Conservation (phyloP, 1,139 yeast species). For the Kodamaea arcana region DNA sequence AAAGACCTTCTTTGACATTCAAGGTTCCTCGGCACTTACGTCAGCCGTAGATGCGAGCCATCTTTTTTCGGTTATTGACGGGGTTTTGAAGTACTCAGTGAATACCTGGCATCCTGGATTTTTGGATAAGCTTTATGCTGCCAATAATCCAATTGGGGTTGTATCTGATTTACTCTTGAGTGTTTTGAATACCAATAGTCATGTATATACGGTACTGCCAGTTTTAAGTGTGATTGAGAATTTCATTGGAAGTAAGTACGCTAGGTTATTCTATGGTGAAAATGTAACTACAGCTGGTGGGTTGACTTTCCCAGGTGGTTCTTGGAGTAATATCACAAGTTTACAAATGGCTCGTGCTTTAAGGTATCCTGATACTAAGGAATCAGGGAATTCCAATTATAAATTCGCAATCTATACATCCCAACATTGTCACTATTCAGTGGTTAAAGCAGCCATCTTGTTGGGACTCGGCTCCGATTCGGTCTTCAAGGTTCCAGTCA, state of each 20-base stretch:
- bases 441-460: conserved; percentile 77
- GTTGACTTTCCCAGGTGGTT: conserved; percentile 81
- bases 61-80: conserved; percentile 45
- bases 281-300: conserved; percentile 63
- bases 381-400: conserved; percentile 49
- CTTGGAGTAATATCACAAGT: conserved; percentile 81
- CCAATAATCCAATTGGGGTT: conserved; percentile 81
- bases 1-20: conserved; percentile 15
- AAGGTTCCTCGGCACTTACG: conserved; percentile 6
- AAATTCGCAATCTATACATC: conserved; percentile 71
- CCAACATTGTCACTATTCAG: conserved; percentile 74
- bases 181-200: conserved; percentile 76
- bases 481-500: conserved; percentile 62
- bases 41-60: conserved; percentile 4
- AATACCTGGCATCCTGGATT: conserved; percentile 89
- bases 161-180: conserved; percentile 68
- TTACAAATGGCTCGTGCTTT: conserved; percentile 72
- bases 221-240: conserved; percentile 74
- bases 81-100: conserved; percentile 63
- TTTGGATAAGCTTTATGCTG: conserved; percentile 78
- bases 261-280: conserved; percentile 52
- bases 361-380: conserved; percentile 66
- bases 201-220: conserved; percentile 84
- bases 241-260: conserved; percentile 64
- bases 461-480: conserved; percentile 65